Percentiles rank a stretch among this genome's conserved stretches.
These are phyloP conservation scores for Trebouxia sp. DNA, from an alignment of 139 green algal genomes.

Conservation along the genomic window DNA sequence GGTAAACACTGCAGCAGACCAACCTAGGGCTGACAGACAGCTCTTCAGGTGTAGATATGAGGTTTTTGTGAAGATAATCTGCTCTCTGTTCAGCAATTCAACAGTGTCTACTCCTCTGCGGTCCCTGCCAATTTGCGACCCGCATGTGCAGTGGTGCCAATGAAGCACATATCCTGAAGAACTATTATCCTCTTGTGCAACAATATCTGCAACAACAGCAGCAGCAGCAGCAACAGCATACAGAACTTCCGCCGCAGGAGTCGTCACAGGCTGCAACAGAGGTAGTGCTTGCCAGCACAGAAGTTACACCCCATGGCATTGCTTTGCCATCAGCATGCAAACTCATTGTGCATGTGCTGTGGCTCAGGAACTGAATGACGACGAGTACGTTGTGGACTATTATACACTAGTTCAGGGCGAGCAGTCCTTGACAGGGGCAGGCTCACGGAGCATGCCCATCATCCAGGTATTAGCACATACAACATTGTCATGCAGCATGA, in stretches of 20 bases:
- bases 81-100: too few relatives aligned
- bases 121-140: too few relatives aligned
- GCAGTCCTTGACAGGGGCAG: not conserved
- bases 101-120: too few relatives aligned
- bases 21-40: not conserved
- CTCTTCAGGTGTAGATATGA: not conserved
- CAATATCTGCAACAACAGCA: not conserved
- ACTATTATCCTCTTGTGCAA: constrained; percentile 20
- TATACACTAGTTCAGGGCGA: not conserved
- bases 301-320: too few relatives aligned
- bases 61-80: too few relatives aligned
- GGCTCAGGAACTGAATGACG: not conserved
- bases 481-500: too few relatives aligned
- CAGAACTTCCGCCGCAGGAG: too few relatives aligned
- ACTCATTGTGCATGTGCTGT: not conserved
- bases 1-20: not conserved
- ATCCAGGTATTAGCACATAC: not conserved
- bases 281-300: not conserved
- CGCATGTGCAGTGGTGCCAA: not conserved
- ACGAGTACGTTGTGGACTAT: constrained; percentile 1
- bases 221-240: not conserved
- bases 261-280: too few relatives aligned
- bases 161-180: not conserved
- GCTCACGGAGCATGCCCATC: not conserved
- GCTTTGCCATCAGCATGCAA: not conserved